Base-by-base conservation (phyloP, 768 basidiomycete species). In the Suillus luteus region DNA sequence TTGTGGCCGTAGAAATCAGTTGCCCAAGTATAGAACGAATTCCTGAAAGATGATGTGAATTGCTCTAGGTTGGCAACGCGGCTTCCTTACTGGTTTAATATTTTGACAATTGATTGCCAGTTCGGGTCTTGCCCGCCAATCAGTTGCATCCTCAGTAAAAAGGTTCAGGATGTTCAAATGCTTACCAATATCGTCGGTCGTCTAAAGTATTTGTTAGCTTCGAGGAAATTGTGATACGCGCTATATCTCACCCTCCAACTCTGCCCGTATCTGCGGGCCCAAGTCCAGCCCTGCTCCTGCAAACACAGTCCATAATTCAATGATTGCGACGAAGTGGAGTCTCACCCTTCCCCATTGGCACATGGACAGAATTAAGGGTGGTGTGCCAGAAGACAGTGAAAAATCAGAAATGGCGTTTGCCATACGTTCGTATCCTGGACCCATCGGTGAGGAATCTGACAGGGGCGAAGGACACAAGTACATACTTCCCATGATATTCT, bases 271-370 rank as follows among this genome's bases (percentile, higher is more conserved):
- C 72, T 73, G 65, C 73, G 80, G 1, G 84, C 88, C 88, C 88
- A 89, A 5, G 83, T 62, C 87, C 86, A 88, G 0, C 85, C 85
- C 76, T 87, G 82, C 69, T 83, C 77, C 85, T 87, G 65, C n/a
- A 62, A 52, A 37, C 59, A 61, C 55, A 7, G 37, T 49, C 17
- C n/a, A 46, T 67, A 70, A 54, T 5, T n/a, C 11, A 51, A 24
- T 40, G 44, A 55, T 2, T n/a, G 31, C 5, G 1, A 43, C 33
- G 41, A 12, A n/a, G 17, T 27, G 9, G 15, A 37, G 69, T 15
- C 80, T 69, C 71, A 89, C 88, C 69, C 82, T 76, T 54, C 88
- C 88, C 88, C 88, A 90, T 68, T 89, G 81, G 71, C 88, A 90
- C 19, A 90, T 70, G 19, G 87, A 88, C 65, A 86, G 80, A 44